Percentiles rank a stretch among this genome's conserved stretches.
Conservation (phyloP, 768 basidiomycete genomes). For the Termitomyces sp. region DNA sequence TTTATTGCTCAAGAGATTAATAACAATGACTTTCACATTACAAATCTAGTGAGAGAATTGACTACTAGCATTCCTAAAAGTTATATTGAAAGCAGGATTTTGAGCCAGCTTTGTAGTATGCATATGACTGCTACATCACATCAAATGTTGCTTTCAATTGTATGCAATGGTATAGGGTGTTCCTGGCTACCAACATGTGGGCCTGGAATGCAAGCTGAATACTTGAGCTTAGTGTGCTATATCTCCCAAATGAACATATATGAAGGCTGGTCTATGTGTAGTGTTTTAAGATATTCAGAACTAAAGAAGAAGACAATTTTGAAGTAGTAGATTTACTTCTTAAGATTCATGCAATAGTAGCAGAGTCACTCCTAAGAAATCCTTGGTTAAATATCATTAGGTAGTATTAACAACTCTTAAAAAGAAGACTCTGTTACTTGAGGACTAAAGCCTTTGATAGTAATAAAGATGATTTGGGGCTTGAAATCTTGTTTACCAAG, state of each 20-base stretch:
- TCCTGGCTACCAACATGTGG: neutral
- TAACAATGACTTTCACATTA: neutral
- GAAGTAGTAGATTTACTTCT: no score
- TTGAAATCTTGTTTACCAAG: no score
- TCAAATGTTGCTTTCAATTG: neutral
- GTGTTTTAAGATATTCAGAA: no score
- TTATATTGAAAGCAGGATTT: neutral
- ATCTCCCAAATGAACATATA: neutral
- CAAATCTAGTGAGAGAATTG: neutral
- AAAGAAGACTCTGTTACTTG: no score
- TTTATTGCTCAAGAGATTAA: neutral
- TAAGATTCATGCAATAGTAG: no score
- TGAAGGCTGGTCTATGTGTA: no score
- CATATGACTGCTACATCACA: neutral
- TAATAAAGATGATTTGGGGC: no score
- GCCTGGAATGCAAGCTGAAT: neutral
- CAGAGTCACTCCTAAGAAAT: no score
- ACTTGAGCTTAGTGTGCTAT: neutral
- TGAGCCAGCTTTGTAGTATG: neutral
- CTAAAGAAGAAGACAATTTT: no score
- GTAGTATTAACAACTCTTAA: no score
- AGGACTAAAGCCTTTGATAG: no score
- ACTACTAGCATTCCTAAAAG: neutral
- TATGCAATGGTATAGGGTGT: neutral
- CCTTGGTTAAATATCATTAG: no score